Evolutionary conservation across 148 eudicot species (phyloP), one percentile per base, ranked within the genome.

Genomic region (Persicaria maculosa): DNA sequence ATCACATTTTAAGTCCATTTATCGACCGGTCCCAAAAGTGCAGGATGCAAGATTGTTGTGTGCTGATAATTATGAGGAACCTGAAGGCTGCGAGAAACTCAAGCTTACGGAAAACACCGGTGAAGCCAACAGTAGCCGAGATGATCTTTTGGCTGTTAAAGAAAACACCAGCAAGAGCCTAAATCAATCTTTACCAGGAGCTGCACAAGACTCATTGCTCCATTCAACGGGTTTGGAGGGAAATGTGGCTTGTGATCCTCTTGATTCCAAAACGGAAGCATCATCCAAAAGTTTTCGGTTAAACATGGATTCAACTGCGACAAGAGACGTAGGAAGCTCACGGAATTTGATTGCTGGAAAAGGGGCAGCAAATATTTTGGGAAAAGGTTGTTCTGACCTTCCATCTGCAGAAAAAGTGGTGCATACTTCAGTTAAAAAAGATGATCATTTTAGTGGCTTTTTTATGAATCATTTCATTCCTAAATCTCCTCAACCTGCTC

Each of bases 381-480:
- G 79, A 58, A 74, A 75, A 25, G 22, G 75, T 43, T 31, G 19
- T 44, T 54, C 61, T 61, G 22, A 47, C 11, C 73, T 64, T 22
- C 75, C 75, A 17, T 70, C 55, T 19, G 82, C 78, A 68, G 80
- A 15, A 10, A 77, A 78, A 57, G 47, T 25, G 50, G 55, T 7
- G 4, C 47, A 25, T 15, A 47, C 62, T 68, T 8, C 74, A 14
- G 78, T 74, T 58, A 59, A 52, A 12, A 73, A 72, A 58, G 47
- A 65, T 57, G 76, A 74, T 59, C 74, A 74, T 46, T 72, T 75
- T 36, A 57, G 74, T 50, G 87, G 86, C 72, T 78, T 79, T 52
- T 89, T 90, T 90, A 78, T 89, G 3, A 79, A 86, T 73, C 83
- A 90, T 50, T 74, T 84, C 75, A 78, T 74, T 72, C 57, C 78